These are phyloP conservation scores for Priceomyces castillae DNA, from an alignment of 805 yeast species.

Conservation along the genomic window DNA sequence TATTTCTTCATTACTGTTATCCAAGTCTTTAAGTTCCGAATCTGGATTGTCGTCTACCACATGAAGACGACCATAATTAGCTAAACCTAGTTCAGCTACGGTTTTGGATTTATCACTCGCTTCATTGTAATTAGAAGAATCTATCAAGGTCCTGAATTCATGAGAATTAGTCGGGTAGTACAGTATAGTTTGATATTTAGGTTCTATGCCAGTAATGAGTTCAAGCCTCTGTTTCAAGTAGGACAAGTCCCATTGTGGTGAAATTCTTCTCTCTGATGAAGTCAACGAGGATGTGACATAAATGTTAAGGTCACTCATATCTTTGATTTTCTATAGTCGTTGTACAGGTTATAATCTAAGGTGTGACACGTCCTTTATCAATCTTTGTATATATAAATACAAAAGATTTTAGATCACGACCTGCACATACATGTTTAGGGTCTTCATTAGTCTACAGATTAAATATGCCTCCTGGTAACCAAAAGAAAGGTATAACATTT, in stretches of 20 bases:
- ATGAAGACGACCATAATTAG: conserved; percentile 48
- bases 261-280: conserved; percentile 65
- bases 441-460: too few relatives aligned
- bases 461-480: conserved; percentile 31
- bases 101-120: conserved; percentile 11
- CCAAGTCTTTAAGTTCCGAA: conserved; percentile 46
- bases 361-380: too few relatives aligned
- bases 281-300: conserved; percentile 64
- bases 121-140: conserved; percentile 13
- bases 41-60: conserved; percentile 56
- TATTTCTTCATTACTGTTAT: conserved; percentile 24
- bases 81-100: conserved; percentile 27
- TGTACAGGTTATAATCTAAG: too few relatives aligned
- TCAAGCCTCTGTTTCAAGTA: conserved; percentile 57
- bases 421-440: too few relatives aligned
- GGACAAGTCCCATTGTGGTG: conserved; percentile 57
- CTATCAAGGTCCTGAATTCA: conserved; percentile 28
- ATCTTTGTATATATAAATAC: too few relatives aligned
- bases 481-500: conserved; percentile 33
- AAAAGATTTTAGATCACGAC: too few relatives aligned
- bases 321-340: neutral
- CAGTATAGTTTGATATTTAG: conserved; percentile 49
- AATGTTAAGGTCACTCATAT: conserved; percentile 47
- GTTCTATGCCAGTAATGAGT: conserved; percentile 71
- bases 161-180: conserved; percentile 42